These are phyloP conservation scores for Luvunga scandens DNA, from an alignment of 345 rosid genomes.

Conservation along the genomic window DNA sequence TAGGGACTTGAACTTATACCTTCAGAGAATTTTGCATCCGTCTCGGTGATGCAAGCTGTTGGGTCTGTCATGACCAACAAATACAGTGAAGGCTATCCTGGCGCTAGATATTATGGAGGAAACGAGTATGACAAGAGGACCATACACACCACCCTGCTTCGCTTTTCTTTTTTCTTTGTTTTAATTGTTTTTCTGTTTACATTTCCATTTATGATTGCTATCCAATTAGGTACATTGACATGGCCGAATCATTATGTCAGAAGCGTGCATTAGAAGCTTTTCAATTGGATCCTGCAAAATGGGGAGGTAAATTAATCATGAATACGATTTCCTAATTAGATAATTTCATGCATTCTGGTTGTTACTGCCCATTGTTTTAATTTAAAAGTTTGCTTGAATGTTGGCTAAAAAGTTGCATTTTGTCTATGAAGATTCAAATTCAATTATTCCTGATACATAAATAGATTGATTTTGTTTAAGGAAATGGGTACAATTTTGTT, in stretches of 20 bases:
- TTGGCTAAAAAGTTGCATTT: background rate
- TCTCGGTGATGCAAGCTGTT: slow-evolving; percentile 95
- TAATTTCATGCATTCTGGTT: background rate
- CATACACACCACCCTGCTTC: background rate
- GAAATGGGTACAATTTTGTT: slow-evolving; percentile 8
- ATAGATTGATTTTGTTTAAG: slow-evolving; percentile 4
- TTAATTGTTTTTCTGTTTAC: background rate
- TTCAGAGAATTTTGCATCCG: slow-evolving; percentile 91
- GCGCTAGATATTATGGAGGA: slow-evolving; percentile 95
- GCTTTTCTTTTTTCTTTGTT: background rate
- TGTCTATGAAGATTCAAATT: background rate
- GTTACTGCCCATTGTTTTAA: background rate
- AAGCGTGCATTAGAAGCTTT: slow-evolving; percentile 89
- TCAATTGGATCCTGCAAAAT: slow-evolving; percentile 75
- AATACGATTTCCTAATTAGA: background rate
- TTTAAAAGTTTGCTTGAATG: background rate
- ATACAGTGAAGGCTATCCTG: slow-evolving; percentile 96
- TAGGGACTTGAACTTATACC: slow-evolving; percentile 96
- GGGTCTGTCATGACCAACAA: slow-evolving; percentile 98
- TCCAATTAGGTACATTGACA: slow-evolving; percentile 74
- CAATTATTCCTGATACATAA: background rate
- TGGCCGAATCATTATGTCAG: slow-evolving; percentile 91
- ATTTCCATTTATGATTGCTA: background rate
- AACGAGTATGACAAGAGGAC: slow-evolving; percentile 59
- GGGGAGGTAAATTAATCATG: slow-evolving; percentile 71